phyloP scores from a whole-genome alignment of 345 rosid genomes.

The Eucalyptus decipiens region DNA sequence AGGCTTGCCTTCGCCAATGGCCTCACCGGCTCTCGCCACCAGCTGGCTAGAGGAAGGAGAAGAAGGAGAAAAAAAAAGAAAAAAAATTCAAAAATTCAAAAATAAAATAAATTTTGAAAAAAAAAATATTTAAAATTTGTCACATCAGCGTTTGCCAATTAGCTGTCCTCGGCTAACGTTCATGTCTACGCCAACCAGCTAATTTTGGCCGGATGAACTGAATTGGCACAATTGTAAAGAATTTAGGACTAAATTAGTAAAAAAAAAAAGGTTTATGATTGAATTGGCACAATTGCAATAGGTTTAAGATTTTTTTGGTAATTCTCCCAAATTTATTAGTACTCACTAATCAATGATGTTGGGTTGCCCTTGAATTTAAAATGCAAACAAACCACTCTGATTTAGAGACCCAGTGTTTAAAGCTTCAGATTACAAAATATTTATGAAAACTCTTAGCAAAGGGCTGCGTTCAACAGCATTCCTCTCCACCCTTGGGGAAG shows the following conservation, averaged over 20 bases:
- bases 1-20: accelerated
- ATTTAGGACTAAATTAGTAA: accelerated
- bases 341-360: neutral
- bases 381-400: neutral
- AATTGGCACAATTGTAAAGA: accelerated
- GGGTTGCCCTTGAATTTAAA: neutral
- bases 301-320: accelerated
- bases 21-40: accelerated
- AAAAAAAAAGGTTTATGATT: too few species aligned
- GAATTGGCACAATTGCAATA: too few species aligned
- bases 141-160: accelerated
- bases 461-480: neutral
- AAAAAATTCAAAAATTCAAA: too few species aligned
- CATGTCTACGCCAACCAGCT: accelerated
- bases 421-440: neutral
- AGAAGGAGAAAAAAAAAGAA: too few species aligned
- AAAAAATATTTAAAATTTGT: too few species aligned
- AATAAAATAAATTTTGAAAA: too few species aligned
- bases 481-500: neutral
- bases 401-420: neutral
- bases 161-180: accelerated
- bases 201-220: too few species aligned
- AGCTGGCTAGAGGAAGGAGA: accelerated
- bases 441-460: neutral
- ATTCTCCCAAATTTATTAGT: too few species aligned